Evolutionary conservation across 768 basidiomycete genomes (phyloP), one percentile per base, ranked within the genome.

Genomic region (Amanita fuliginea): DNA sequence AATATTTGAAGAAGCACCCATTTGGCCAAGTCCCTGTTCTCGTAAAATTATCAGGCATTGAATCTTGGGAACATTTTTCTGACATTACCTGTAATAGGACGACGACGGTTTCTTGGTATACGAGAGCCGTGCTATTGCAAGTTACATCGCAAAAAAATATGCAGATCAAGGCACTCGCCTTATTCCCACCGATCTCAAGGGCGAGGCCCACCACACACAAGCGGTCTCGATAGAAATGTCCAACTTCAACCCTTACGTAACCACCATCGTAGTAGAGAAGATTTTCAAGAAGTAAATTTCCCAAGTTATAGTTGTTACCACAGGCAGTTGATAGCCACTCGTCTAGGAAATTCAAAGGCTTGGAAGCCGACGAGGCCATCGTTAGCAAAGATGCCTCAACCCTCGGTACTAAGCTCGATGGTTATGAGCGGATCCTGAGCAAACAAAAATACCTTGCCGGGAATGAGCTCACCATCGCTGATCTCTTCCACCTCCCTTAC

Each of bases 21-120:
- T 79, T 78, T 53, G 74, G 76, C 11, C 70, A 75, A 55, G 62
- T 62, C 19, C 63, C 64, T 3, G 37, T 24, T 34, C 24, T 47
- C 21, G 18, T 32, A 32, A n/a, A 32, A 4, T 26, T 4, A 32
- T 4, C 11, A 32, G 3, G 28, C 28, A 28, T 28, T 2, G 8
- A 9, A 9, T 28, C 28, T 28, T 28, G 28, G 2, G 28, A 22
- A 3, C 28, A 32, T 11, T 32, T 24, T 32, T 32, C 30, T 32
- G 10, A 32, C 30, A 13, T 11, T 32, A 10, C 11, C 11, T 11
- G 9, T 45, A 75, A 2, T 42, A 75, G 73, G 68, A 79, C 43
- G 81, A 83, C 22, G 79, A 78, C 39, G 82, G 80, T 5, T 76
- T 84, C 59, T 62, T 74, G 46, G 56, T 86, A 10, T 83, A 73